Evolutionary conservation across 192 early-diverging fungal species (phyloP).

Genomic region (Rhizophagus clarus): DNA sequence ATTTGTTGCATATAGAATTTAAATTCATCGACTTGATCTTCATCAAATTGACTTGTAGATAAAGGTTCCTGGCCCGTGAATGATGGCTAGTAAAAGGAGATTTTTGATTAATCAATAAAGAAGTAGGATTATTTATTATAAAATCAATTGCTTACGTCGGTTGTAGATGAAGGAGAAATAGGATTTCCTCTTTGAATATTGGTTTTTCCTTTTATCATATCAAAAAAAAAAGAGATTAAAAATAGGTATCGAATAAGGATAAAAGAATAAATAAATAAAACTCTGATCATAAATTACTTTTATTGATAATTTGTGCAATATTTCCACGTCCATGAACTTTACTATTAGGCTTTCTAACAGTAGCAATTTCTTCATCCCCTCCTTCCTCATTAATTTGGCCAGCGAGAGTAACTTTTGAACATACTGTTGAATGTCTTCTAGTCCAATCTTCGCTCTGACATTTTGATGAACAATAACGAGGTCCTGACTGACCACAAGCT

Average conservation of each 20-base stretch:
- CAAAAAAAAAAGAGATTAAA: not conserved
- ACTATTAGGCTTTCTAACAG: not conserved
- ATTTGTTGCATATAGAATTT: constrained; percentile 81
- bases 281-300: not conserved
- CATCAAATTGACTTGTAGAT: not conserved
- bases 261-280: not conserved
- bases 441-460: constrained; percentile 1
- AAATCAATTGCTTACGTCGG: not conserved
- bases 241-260: not conserved
- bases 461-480: not conserved
- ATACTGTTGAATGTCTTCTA: not conserved
- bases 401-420: not conserved
- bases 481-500: not conserved
- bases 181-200: not conserved
- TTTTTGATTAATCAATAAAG: not conserved
- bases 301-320: constrained; percentile 10
- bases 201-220: too few species aligned
- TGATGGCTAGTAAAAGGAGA: not conserved
- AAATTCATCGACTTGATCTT: constrained; percentile 52
- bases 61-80: not conserved
- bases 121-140: not conserved
- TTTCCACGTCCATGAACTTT: not conserved
- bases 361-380: not conserved
- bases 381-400: not conserved
- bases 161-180: not conserved